Evolutionary conservation across 2,329 filamentous ascomycete species (phyloP).

Genomic region (Exophiala mesophila): DNA sequence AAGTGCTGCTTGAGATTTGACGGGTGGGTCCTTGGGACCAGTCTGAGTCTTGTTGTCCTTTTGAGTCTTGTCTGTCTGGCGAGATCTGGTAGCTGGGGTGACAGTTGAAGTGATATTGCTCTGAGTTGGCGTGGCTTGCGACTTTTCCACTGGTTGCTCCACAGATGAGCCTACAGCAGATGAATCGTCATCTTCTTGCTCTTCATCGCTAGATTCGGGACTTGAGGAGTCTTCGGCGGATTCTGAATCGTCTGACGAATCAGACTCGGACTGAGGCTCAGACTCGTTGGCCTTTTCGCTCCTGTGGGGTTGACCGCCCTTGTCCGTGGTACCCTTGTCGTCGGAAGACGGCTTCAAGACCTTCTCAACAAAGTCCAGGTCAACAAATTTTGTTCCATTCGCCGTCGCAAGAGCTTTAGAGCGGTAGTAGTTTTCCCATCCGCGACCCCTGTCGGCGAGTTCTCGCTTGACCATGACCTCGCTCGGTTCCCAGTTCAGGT

Average conservation of each 20-base stretch:
- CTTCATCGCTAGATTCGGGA: background rate
- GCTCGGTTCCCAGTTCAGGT: conserved; percentile 63
- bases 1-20: conserved; percentile 45
- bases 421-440: conserved; percentile 45
- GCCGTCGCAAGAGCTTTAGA: conserved; percentile 49
- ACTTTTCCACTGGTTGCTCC: conserved; percentile 48
- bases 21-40: conserved; percentile 39
- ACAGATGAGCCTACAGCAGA: background rate
- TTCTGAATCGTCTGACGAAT: conserved; percentile 5
- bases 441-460: conserved; percentile 55
- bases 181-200: background rate
- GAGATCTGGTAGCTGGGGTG: conserved; percentile 14
- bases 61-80: conserved; percentile 52
- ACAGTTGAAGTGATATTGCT: conserved; percentile 7
- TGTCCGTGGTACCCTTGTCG: conserved; percentile 10
- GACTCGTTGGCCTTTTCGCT: conserved; percentile 9
- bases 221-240: no score
- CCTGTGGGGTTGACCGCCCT: conserved; percentile 10
- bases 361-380: conserved; percentile 39
- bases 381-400: conserved; percentile 52
- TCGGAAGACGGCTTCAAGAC: background rate
- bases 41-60: conserved; percentile 58
- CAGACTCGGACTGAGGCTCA: conserved; percentile 9
- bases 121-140: conserved; percentile 1
- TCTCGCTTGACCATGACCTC: conserved; percentile 63